Conservation (phyloP, 192 early-diverging fungal genomes). For the Pilaira anomala region DNA sequence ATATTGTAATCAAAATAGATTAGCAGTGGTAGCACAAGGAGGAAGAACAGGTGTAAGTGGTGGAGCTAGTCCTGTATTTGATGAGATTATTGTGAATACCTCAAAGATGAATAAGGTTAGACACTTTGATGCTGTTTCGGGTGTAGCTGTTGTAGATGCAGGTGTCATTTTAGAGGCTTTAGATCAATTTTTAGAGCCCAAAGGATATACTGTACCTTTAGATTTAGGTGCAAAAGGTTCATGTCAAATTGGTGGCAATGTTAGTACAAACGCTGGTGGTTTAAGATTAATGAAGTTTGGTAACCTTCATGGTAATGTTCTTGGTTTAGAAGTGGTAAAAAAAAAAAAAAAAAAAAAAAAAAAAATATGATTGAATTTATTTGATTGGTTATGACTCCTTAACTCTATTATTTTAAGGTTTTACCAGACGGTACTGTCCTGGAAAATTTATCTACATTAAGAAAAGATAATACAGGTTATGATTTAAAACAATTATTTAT, state of each 20-base stretch:
- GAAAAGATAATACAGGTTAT: slow-evolving; percentile 98
- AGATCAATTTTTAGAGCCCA: slow-evolving; percentile 77
- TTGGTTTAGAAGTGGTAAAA: slow-evolving; percentile 85
- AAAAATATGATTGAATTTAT: background rate
- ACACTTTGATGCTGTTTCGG: slow-evolving; percentile 67
- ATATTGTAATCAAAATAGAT: slow-evolving; percentile 79
- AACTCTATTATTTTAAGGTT: slow-evolving; percentile 39
- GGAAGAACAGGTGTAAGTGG: slow-evolving; percentile 96
- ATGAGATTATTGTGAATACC: slow-evolving; percentile 86
- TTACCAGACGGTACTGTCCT: slow-evolving; percentile 88
- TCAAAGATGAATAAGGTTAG: slow-evolving; percentile 74
- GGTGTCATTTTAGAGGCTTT: slow-evolving; percentile 88
- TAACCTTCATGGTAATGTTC: slow-evolving; percentile 87
- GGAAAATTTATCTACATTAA: slow-evolving; percentile 73
- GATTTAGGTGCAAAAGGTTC: slow-evolving; percentile 84
- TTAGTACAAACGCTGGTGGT: slow-evolving; percentile 97
- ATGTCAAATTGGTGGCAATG: slow-evolving; percentile 97
- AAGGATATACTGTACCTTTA: slow-evolving; percentile 84
- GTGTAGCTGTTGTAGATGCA: slow-evolving; percentile 80
- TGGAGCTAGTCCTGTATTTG: slow-evolving; percentile 90
- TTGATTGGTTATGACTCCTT: slow-evolving; percentile 10
- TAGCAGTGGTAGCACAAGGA: slow-evolving; percentile 96
- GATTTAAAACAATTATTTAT: slow-evolving; percentile 99
- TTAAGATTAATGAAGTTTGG: slow-evolving; percentile 91
- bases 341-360: background rate